Percentiles rank a stretch among this genome's conserved stretches.
Evolutionary conservation across 2,329 filamentous ascomycete genomes (phyloP).

Genomic region (Phialemonium atrogriseum): DNA sequence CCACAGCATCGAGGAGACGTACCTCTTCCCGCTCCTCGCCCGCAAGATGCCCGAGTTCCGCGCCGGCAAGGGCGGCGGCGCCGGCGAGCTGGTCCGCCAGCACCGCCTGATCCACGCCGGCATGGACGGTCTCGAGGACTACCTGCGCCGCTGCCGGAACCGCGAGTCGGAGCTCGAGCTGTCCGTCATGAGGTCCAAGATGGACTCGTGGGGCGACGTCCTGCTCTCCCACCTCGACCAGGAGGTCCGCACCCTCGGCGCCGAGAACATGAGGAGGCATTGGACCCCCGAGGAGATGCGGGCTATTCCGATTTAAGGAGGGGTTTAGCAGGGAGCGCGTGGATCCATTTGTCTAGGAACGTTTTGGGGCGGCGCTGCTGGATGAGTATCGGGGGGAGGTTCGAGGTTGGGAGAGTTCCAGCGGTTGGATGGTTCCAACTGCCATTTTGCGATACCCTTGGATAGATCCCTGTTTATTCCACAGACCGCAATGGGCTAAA

Average conservation of each 20-base stretch:
- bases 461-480: no score
- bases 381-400: no score
- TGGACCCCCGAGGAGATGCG: constrained; percentile 72
- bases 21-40: constrained; percentile 73
- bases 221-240: constrained; percentile 78
- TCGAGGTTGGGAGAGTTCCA: no score
- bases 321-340: no score
- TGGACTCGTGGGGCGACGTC: constrained; percentile 72
- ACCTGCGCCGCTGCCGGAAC: constrained; percentile 51
- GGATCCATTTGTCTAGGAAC: no score
- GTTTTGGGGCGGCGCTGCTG: no score
- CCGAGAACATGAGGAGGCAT: constrained; percentile 81
- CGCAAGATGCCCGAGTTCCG: constrained; percentile 72
- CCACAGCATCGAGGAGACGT: constrained; percentile 74
- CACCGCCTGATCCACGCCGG: constrained; percentile 74
- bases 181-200: constrained; percentile 54
- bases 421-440: no score
- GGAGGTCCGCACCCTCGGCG: constrained; percentile 69
- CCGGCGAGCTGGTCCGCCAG: constrained; percentile 56
- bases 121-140: constrained; percentile 58
- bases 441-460: no score
- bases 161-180: constrained; percentile 55
- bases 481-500: no score
- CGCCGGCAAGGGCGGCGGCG: constrained; percentile 11
- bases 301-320: constrained; percentile 54